Evolutionary conservation across 441 rosid species (phyloP).

Genomic region (Gossypium davidsonii): DNA sequence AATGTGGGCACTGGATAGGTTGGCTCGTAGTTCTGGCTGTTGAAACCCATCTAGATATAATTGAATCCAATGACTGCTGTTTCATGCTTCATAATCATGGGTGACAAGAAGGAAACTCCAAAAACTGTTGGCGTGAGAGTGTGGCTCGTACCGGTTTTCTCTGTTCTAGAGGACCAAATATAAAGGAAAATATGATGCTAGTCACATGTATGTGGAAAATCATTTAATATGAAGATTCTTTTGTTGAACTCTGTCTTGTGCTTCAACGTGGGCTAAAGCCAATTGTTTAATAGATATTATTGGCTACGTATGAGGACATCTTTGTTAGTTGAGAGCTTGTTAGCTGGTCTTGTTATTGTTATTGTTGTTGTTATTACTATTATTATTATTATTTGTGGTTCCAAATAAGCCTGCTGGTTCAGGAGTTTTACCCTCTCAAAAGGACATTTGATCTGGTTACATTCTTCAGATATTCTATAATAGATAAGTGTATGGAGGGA

Average conservation of each 20-base stretch:
- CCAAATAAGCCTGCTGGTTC: not conserved
- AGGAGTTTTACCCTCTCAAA: not conserved
- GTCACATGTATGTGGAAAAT: not conserved
- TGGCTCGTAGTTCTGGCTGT: slow-evolving; percentile 1
- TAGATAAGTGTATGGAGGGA: not conserved
- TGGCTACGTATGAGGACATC: not conserved
- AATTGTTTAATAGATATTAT: slow-evolving; percentile 9
- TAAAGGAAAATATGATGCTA: not conserved
- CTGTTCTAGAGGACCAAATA: not conserved
- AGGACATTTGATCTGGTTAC: not conserved
- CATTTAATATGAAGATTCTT: not conserved
- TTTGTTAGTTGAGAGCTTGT: not conserved
- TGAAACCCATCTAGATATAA: not conserved
- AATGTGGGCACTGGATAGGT: not conserved
- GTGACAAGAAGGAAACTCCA: not conserved
- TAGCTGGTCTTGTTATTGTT: not conserved
- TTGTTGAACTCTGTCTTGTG: not conserved
- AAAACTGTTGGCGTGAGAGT: not conserved
- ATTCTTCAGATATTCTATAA: not conserved
- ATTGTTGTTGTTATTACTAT: not conserved
- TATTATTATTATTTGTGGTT: not conserved
- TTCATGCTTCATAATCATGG: not conserved
- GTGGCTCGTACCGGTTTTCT: not conserved
- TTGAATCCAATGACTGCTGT: not conserved
- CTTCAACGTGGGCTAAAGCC: not conserved